These are phyloP conservation scores for Leccinum pseudoinsigne DNA, from an alignment of 1,284 basidiomycete species.

Conservation along the genomic window DNA sequence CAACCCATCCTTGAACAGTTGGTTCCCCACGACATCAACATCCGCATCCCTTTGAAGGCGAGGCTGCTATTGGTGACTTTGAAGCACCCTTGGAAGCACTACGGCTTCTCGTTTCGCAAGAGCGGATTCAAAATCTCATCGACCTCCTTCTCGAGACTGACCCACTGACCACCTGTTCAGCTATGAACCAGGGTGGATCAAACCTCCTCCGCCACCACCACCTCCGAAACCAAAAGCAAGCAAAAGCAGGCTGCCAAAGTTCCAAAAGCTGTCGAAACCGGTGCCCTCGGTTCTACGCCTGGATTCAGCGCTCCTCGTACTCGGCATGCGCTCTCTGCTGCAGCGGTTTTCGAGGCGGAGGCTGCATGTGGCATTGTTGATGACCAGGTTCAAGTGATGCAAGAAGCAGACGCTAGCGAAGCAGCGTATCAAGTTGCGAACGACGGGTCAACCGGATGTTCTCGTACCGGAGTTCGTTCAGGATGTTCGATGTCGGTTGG, in stretches of 20 bases:
- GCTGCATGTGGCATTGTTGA: conserved; percentile 16
- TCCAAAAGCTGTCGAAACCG: conserved; percentile 35
- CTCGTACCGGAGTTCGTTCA: conserved; percentile 74
- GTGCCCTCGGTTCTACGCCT: conserved; percentile 26
- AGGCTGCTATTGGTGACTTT: conserved; percentile 34
- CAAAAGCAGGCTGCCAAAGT: conserved; percentile 37
- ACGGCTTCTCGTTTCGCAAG: conserved; percentile 51
- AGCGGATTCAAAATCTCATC: conserved; percentile 50
- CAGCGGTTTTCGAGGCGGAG: conserved; percentile 45
- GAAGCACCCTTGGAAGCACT: conserved; percentile 65
- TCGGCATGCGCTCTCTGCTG: conserved; percentile 31
- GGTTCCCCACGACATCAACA: conserved; percentile 30
- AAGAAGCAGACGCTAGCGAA: conserved; percentile 19
- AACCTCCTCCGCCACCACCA: conserved; percentile 52
- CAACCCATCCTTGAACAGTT: conserved; percentile 40
- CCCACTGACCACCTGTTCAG: conserved; percentile 66
- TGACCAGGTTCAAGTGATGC: conserved; percentile 8
- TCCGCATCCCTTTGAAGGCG: conserved; percentile 2
- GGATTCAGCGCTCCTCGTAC: conserved; percentile 52
- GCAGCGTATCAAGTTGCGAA: conserved; percentile 16
- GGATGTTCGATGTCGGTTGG: conserved; percentile 87
- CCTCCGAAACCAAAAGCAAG: conserved; percentile 36
- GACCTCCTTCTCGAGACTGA: conserved; percentile 55
- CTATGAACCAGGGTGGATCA: conserved; percentile 62
- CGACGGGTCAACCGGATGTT: conserved; percentile 35